These are phyloP conservation scores for Cucurbitaria berberidis DNA, from an alignment of 2,329 filamentous ascomycete genomes.

Conservation along the genomic window DNA sequence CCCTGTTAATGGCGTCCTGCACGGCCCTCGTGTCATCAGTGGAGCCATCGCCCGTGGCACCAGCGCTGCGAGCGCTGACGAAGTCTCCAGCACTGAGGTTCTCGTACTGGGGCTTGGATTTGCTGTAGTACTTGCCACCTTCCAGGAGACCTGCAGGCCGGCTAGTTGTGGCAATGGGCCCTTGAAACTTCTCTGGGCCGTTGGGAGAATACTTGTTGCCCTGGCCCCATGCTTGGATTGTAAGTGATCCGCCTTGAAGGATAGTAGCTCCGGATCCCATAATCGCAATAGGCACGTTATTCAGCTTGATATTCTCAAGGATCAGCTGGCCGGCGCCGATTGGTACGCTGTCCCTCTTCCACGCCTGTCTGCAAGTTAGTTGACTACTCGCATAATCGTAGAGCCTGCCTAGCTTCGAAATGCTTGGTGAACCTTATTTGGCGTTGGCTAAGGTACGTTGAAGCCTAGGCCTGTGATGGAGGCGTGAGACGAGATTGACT, in stretches of 20 bases:
- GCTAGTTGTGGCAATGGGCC: conserved; percentile 52
- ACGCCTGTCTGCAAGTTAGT: conserved; percentile 27
- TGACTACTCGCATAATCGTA: neutral
- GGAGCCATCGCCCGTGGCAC: conserved; percentile 78
- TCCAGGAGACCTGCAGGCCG: conserved; percentile 57
- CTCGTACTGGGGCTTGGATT: conserved; percentile 59
- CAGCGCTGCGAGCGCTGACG: conserved; percentile 55
- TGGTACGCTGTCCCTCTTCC: conserved; percentile 46
- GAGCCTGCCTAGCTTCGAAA: neutral
- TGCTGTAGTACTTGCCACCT: conserved; percentile 57
- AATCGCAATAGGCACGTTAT: conserved; percentile 43
- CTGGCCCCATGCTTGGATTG: conserved; percentile 45
- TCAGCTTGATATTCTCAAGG: conserved; percentile 60
- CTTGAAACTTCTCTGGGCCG: conserved; percentile 56
- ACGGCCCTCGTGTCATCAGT: conserved; percentile 82
- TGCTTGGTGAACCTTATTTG: neutral
- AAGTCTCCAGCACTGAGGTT: conserved; percentile 67
- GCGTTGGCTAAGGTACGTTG: too few species aligned
- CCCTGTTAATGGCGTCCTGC: conserved; percentile 73
- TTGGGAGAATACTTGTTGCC: conserved; percentile 45
- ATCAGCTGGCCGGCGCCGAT: conserved; percentile 59
- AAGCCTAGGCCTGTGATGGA: too few species aligned
- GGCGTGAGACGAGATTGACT: conserved; percentile 3
- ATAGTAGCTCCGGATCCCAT: conserved; percentile 37
- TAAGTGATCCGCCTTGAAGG: conserved; percentile 42